These are phyloP conservation scores for Lotus japonicus DNA, from an alignment of 306 rosid species.

Conservation along the genomic window DNA sequence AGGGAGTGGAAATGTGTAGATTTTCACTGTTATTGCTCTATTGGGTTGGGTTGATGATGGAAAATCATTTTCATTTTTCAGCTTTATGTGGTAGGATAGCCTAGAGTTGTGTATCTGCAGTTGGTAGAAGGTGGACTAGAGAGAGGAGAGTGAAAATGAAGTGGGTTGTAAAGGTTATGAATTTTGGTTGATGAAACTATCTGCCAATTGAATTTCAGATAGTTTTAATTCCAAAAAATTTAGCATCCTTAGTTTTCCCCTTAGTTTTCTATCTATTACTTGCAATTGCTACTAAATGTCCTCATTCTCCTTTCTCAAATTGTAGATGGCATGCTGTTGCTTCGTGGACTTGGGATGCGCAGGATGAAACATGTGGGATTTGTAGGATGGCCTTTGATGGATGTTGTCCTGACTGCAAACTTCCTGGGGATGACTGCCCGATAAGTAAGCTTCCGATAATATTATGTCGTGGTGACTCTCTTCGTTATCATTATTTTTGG, in stretches of 20 bases:
- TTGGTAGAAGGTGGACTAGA: neutral
- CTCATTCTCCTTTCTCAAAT: neutral
- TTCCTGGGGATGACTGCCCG: conserved; percentile 92
- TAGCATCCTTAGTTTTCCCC: no score
- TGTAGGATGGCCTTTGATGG: conserved; percentile 98
- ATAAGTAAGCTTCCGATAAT: conserved; percentile 49
- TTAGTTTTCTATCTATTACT: neutral
- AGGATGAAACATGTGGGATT: conserved; percentile 86
- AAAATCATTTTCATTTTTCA: no score
- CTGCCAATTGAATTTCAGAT: neutral
- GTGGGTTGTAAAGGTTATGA: neutral
- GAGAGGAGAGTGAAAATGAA: neutral
- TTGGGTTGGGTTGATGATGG: neutral
- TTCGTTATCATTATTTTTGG: neutral
- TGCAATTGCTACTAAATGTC: no score
- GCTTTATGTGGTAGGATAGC: no score
- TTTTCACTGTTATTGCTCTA: neutral
- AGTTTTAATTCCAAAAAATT: neutral
- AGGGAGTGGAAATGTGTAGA: no score
- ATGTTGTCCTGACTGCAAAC: conserved; percentile 87
- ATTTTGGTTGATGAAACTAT: neutral
- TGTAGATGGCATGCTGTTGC: conserved; percentile 86
- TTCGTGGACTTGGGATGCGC: conserved; percentile 97
- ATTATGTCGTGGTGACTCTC: neutral
- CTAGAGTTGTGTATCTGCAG: no score